Base-by-base conservation (phyloP, 2,329 filamentous ascomycete genomes). In the Sarocladium brachiariae region DNA sequence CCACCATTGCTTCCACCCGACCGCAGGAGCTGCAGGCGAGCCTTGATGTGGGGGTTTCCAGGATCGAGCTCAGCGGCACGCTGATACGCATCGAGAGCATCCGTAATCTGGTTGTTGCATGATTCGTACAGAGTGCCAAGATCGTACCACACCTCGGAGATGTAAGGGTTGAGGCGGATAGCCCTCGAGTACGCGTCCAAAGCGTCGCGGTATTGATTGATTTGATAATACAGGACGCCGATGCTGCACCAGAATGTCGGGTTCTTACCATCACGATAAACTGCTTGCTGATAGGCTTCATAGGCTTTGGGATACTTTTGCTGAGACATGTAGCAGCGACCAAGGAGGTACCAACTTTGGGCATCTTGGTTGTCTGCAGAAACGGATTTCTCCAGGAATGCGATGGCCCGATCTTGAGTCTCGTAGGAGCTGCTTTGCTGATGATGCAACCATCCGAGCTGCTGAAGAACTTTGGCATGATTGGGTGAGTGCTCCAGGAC, bases 241-340 rank as follows among this genome's bases (percentile, higher is more conserved):
- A 99, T 99, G 9, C 92, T 97, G 74, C 93, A 97, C 93, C 93
- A 99, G 74, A 97, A 99, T 2, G 93, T 97, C 16, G 93, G 93
- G 66, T 97, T 97, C 59, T 93, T 86, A 30, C 93, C 93, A 65
- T 99, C 93, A 52, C 93, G 89, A 65, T 99, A 99, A 34, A 99
- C 93, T 2, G 93, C 93, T 73, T 99, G 93, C 66, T 99, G 93
- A 68, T 97, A 97, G 5, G 93, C 92, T 65, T 99, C 93, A 61
- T 97, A 97, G 0, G 93, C 93, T 68, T 97, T 97, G 62, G 92
- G 92, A 61, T 97, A 97, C 68, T 97, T 97, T 67, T 96, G 89
- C 70, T 96, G 92, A 57, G 92, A 95, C 93, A 99, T 97, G 76
- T 97, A 99, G 74, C 93, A 97, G 59, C 93, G 84, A 38, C 93